Base-by-base conservation (phyloP, 2,329 filamentous ascomycete genomes). In the Ophidiomyces ophidiicola region DNA sequence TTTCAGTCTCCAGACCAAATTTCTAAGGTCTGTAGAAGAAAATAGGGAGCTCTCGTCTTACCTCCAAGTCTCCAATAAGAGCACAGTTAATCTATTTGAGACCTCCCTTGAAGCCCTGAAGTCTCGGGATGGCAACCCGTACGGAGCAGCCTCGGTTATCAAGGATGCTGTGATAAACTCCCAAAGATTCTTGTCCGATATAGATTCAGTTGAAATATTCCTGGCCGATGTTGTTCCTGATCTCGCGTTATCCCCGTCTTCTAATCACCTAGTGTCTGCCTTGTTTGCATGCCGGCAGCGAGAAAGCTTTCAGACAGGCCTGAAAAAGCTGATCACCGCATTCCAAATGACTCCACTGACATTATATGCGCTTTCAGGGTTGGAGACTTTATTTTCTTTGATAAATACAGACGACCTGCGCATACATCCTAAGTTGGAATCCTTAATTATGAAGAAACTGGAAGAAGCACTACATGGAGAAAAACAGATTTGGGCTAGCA, bases 231-330 rank as follows among this genome's bases (percentile, higher is more conserved):
- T 78, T 44, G 63, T 80, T 10, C 63, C 71, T 0, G 60, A 64
- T 1, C 61, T 90, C 11, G 60, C 87, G 2, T 59, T 70, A 1
- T 86, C 83, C 0, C 74, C 81, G 0, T 87, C 84, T 1, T 73
- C 75, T 0, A 59, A 71, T 1, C 71, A 78, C 36, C 57, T 94
- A 0, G 63, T 86, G 5, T 72, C 77, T 0, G 74, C 77, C 7
- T 63, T 93, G 0, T 70, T 77, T 33, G 57, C 70, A 0, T 63
- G 78, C 28, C 68, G 70, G 1, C 54, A 63, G 12, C 60, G 56
- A 51, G 48, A 58, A 43, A 57, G 53, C 2, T 64, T 61, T 42
- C 20, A 61, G 65, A 11, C 57, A 58, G 26, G 61, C 50, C 39
- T 63, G 56, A 41, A 54, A 54, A 57, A 46, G 37, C 51, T 51